A percentile compares a stretch with the other conserved stretches of the same genome.
phyloP scores from a whole-genome alignment of 2,329 filamentous ascomycete genomes.

The Alternaria gaisen region DNA sequence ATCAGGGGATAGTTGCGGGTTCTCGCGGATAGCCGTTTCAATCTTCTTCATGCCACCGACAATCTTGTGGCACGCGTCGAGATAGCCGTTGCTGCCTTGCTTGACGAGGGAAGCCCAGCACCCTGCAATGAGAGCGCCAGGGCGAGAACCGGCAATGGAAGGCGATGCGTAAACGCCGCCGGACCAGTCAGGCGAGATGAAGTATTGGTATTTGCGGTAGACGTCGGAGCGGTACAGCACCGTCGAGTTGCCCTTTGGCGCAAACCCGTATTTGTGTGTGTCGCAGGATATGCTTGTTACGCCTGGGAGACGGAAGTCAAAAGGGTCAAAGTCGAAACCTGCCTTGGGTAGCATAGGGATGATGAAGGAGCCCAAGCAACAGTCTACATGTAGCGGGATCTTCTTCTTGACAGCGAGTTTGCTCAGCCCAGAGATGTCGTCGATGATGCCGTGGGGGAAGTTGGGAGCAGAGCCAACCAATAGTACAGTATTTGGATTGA shows the following conservation, averaged over 20 bases:
- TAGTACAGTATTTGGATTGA: slow-evolving; percentile 93
- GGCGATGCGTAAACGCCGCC: slow-evolving; percentile 96
- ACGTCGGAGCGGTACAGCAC: slow-evolving; percentile 84
- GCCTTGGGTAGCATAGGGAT: slow-evolving; percentile 90
- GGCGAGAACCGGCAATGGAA: slow-evolving; percentile 87
- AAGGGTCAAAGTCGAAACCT: slow-evolving; percentile 87
- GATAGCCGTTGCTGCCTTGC: slow-evolving; percentile 86
- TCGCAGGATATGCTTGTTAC: slow-evolving; percentile 97
- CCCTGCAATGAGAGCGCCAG: slow-evolving; percentile 91
- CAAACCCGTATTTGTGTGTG: slow-evolving; percentile 99
- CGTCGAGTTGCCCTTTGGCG: slow-evolving; percentile 95
- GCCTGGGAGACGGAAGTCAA: slow-evolving; percentile 93
- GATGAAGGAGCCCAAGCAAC: slow-evolving; percentile 95
- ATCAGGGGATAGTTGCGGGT: slow-evolving; percentile 73
- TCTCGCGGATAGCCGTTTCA: slow-evolving; percentile 73
- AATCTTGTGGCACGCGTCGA: slow-evolving; percentile 85
- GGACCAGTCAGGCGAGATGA: slow-evolving; percentile 92
- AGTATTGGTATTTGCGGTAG: slow-evolving; percentile 92
- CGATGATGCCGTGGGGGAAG: slow-evolving; percentile 97
- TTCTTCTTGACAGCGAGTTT: slow-evolving; percentile 80
- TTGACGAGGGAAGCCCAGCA: slow-evolving; percentile 95
- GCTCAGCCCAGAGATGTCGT: slow-evolving; percentile 88
- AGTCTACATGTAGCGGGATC: slow-evolving; percentile 93
- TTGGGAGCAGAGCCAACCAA: slow-evolving; percentile 96
- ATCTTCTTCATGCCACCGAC: slow-evolving; percentile 88